Conservation (phyloP, 305 asterid genomes). For the Caryopteris hybrid region DNA sequence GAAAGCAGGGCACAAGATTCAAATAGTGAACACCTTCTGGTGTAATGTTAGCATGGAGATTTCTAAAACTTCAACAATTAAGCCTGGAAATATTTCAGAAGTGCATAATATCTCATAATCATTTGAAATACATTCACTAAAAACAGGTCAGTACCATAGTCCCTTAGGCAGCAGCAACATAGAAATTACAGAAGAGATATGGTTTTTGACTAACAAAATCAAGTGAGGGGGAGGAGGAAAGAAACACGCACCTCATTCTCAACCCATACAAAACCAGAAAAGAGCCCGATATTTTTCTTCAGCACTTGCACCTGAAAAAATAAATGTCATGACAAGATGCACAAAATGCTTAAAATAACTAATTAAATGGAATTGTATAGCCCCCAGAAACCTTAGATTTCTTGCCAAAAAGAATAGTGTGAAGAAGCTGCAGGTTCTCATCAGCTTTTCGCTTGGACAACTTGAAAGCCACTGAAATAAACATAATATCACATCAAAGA, state of each 20-base stretch:
- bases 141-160: background rate
- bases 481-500: background rate
- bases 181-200: background rate
- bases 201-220: slow-evolving; percentile 1
- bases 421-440: slow-evolving; percentile 83
- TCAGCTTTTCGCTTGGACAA: slow-evolving; percentile 91
- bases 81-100: background rate
- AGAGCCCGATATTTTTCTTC: slow-evolving; percentile 87
- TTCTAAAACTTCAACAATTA: background rate
- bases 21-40: background rate
- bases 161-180: background rate
- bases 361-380: background rate
- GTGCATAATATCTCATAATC: too few species aligned
- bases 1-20: background rate
- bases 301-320: slow-evolving; percentile 53
- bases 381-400: slow-evolving; percentile 60
- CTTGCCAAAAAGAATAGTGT: slow-evolving; percentile 79
- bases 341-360: slow-evolving; percentile 15
- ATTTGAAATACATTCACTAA: background rate
- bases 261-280: slow-evolving; percentile 92
- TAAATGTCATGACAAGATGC: slow-evolving; percentile 12
- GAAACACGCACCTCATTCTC: slow-evolving; percentile 71
- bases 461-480: slow-evolving; percentile 76
- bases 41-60: background rate
- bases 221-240: background rate